Evolutionary conservation across 2,329 filamentous ascomycete species (phyloP), one percentile per base, ranked within the genome.

Genomic region (Monosporascus sp.): DNA sequence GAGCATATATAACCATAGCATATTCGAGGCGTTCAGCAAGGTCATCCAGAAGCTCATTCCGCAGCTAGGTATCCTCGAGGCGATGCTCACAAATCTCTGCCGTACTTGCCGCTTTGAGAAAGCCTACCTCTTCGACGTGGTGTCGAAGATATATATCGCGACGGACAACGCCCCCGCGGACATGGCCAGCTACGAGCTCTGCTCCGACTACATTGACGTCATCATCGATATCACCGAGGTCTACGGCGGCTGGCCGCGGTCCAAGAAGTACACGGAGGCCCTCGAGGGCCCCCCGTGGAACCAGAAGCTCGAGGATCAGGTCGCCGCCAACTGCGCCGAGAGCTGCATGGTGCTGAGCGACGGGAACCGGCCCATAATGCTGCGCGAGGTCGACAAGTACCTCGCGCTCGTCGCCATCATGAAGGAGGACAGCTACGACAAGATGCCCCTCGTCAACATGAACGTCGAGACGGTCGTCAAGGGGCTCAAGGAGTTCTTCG

Each of bases 111-210:
- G 90, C 48, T 97, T 99, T 68, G 92, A 97, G 69, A 99, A 99
- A 73, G 93, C 92, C 3, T 99, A 99, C 70, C 84, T 99, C 7
- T 99, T 99, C 68, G 95, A 99, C 68, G 92, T 97, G 8, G 82
- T 96, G 62, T 96, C 90, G 73, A 99, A 99, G 75, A 96, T 99
- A 58, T 99, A 99, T 74, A 96, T 99, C 62, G 94, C 94, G 1
- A 97, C 93, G 5, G 94, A 99, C 70, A 94, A 88, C 31, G 88
- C 89, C 40, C 93, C 93, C 0, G 90, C 93, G 35, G 93, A 97
- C 66, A 94, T 97, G 80, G 88, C 89, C 43, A 93, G 89, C 68
- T 99, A 99, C 70, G 94, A 97, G 74, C 96, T 97, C 66, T 99
- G 94, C 74, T 96, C 91, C 49, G 94, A 99, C 69, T 97, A 96